Percentiles rank a stretch among this genome's conserved stretches.
Evolutionary conservation across 805 yeast genomes (phyloP).

Genomic region (Candida arabinofermentans): DNA sequence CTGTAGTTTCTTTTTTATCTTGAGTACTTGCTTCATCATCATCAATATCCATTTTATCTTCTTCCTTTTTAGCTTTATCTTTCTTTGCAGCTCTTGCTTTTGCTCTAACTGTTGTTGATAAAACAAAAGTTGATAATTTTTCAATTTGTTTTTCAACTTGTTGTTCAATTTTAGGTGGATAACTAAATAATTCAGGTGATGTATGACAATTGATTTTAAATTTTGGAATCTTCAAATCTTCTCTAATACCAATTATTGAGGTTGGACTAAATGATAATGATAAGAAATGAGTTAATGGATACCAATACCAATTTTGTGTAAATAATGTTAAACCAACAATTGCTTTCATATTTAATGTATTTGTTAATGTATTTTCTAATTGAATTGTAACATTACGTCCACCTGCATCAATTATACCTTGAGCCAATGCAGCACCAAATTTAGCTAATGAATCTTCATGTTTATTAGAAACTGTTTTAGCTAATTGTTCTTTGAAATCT

Average conservation of each 20-base stretch:
- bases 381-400: slow-evolving; percentile 96
- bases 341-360: slow-evolving; percentile 84
- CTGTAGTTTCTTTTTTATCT: slow-evolving; percentile 17
- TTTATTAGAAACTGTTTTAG: slow-evolving; percentile 75
- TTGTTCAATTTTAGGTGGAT: slow-evolving; percentile 85
- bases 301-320: slow-evolving; percentile 97
- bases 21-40: slow-evolving; percentile 24
- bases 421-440: slow-evolving; percentile 95
- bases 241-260: slow-evolving; percentile 78
- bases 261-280: slow-evolving; percentile 92
- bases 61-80: slow-evolving; percentile 40
- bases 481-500: slow-evolving; percentile 67
- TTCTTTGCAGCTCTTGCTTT: slow-evolving; percentile 76
- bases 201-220: slow-evolving; percentile 78
- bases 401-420: slow-evolving; percentile 98
- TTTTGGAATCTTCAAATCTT: slow-evolving; percentile 82
- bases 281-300: slow-evolving; percentile 91
- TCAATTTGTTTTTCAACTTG: slow-evolving; percentile 79
- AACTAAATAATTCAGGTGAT: slow-evolving; percentile 73
- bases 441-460: slow-evolving; percentile 96
- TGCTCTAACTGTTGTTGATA: slow-evolving; percentile 92
- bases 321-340: slow-evolving; percentile 89
- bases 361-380: slow-evolving; percentile 83
- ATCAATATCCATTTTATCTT: slow-evolving; percentile 40
- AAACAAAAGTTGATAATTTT: slow-evolving; percentile 86